These are phyloP conservation scores for Evansstolkia leycettana DNA, from an alignment of 495 filamentous ascomycete species.

Conservation along the genomic window DNA sequence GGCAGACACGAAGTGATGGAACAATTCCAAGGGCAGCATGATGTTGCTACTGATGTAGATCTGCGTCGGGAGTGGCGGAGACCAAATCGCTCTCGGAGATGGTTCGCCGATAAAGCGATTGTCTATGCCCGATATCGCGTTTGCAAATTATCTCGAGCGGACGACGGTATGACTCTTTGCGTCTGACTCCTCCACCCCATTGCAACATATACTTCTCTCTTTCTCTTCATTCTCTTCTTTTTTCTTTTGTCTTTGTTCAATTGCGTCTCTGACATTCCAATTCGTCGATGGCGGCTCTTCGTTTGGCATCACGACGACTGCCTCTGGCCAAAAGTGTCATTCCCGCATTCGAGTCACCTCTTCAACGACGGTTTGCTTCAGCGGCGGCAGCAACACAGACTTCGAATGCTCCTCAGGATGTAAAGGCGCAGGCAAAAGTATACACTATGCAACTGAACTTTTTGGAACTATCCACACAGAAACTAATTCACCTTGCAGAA, in stretches of 20 bases:
- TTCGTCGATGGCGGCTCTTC: conserved; percentile 15
- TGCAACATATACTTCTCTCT: not conserved
- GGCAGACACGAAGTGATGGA: too few species aligned
- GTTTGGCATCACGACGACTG: conserved; percentile 28
- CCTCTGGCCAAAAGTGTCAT: conserved; percentile 21
- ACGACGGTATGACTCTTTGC: too few species aligned
- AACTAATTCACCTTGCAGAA: conserved; percentile 27
- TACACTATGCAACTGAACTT: not conserved
- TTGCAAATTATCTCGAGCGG: too few species aligned
- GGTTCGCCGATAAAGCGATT: too few species aligned
- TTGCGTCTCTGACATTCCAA: not conserved
- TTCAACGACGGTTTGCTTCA: conserved; percentile 25
- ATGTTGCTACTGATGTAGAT: too few species aligned
- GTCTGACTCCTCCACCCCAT: too few species aligned
- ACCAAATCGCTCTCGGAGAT: too few species aligned
- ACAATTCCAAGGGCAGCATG: too few species aligned
- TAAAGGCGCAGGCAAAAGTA: conserved; percentile 14
- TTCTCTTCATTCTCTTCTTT: conserved; percentile 1
- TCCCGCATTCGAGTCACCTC: conserved; percentile 21
- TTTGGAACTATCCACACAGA: not conserved
- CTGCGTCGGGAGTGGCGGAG: too few species aligned
- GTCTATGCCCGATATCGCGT: too few species aligned
- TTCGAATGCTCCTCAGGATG: conserved; percentile 14
- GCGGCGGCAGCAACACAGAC: conserved; percentile 2
- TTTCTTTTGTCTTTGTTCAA: conserved; percentile 3